Base-by-base conservation (phyloP, 257 asterid genomes). In the Forsythia viridissima region DNA sequence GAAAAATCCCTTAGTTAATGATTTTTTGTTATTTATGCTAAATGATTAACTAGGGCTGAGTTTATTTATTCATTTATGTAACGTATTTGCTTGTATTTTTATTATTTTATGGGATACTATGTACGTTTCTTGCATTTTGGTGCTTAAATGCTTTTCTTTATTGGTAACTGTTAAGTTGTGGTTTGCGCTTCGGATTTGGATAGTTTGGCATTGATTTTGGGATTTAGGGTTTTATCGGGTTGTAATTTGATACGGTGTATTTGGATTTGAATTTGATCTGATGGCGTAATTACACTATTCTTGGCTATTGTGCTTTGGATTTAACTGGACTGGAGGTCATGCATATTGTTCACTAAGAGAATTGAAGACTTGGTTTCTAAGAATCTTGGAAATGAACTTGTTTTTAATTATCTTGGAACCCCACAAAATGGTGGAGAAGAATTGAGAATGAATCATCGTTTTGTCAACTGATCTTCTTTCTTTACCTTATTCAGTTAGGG, bases 1-100 rank as follows among this genome's bases (percentile, higher is more conserved):
- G 12, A 75, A 10, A 70, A 71, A 46, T 41, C 79, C 40, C 74
- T 72, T 10, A 3, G 74, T 76, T 15, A 76, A 82, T 85, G 86
- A 80, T 88, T 80, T 66, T 83, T 76, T 75, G 43, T 76, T 77
- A 80, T 83, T 82, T 65, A 68, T 82, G 51, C 41, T 37, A 42
- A 38, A 46, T 80, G 80, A 74, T 80, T 34, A 20, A 9, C 40
- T 72, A 65, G 69, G 43, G 70, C 38, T 4, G 18, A 63, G 70
- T 63, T 7, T 24, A 30, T 34, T 24, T 30, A 4, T 24, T 13
- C 6, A 36, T 30, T 24, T 24, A 11, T 63, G 13, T 79, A 59
- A 74, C 20, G 74, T 42, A 30, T 20, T 75, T 61, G 63, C 46
- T 20, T 30, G 41, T 10, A 12, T 30, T 6, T 24, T 72, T 43